Percentiles rank a stretch among this genome's conserved stretches.
These are phyloP conservation scores for Mycogone perniciosa DNA, from an alignment of 2,329 filamentous ascomycete genomes.

Conservation along the genomic window DNA sequence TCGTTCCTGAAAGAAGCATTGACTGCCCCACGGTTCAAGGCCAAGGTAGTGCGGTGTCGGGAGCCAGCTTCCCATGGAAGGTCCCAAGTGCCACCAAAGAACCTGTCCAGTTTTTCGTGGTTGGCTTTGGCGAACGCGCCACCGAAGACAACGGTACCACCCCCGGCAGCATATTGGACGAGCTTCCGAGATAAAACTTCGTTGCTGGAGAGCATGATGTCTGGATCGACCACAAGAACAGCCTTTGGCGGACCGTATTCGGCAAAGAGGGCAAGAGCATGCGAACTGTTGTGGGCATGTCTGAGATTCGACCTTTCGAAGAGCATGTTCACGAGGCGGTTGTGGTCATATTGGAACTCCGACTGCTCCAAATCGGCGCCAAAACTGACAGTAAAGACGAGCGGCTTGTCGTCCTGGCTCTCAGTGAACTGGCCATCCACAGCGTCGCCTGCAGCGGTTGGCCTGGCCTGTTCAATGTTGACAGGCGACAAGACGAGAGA, in stretches of 20 bases:
- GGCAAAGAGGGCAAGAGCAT: slow-evolving; percentile 6
- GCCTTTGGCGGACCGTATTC: not conserved
- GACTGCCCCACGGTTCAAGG: slow-evolving; percentile 17
- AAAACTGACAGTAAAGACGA: slow-evolving; percentile 8
- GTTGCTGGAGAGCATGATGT: slow-evolving; percentile 1
- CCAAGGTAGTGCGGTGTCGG: slow-evolving; percentile 18
- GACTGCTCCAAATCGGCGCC: not conserved
- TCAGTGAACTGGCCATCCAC: not conserved
- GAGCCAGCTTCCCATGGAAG: slow-evolving; percentile 19
- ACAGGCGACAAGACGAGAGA: not conserved
- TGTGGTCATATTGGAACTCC: slow-evolving; percentile 6
- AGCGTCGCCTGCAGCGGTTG: too few relatives aligned
- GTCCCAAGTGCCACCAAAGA: slow-evolving; percentile 8
- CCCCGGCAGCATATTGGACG: slow-evolving; percentile 3
- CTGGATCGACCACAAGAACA: slow-evolving; percentile 5
- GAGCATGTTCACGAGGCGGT: slow-evolving; percentile 6
- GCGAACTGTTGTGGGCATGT: slow-evolving; percentile 1
- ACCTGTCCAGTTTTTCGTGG: not conserved
- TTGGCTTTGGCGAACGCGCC: not conserved
- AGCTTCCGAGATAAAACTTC: slow-evolving; percentile 8
- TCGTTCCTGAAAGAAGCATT: slow-evolving; percentile 3
- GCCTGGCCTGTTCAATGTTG: not conserved
- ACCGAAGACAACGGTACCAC: slow-evolving; percentile 9
- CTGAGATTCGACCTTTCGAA: slow-evolving; percentile 8
- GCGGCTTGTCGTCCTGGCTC: not conserved